These are phyloP conservation scores for Xylaria scruposa DNA, from an alignment of 495 filamentous ascomycete genomes.

Conservation along the genomic window DNA sequence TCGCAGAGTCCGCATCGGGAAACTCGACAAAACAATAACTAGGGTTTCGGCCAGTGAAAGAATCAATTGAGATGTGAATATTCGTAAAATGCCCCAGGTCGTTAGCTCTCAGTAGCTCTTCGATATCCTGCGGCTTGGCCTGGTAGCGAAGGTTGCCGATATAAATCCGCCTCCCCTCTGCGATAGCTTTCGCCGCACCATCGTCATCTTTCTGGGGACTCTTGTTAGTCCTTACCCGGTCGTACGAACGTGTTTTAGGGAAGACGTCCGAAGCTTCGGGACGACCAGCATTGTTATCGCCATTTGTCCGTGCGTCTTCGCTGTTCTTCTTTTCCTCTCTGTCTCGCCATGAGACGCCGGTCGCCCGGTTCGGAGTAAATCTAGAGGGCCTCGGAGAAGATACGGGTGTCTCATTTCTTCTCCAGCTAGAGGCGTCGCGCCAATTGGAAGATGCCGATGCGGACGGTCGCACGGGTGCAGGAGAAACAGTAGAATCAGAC, in stretches of 20 bases:
- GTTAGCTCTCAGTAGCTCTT: constrained; percentile 58
- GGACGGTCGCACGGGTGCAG: constrained; percentile 9
- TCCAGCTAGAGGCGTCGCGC: constrained; percentile 28
- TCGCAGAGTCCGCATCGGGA: constrained; percentile 59
- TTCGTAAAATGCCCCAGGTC: constrained; percentile 56
- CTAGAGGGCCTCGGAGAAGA: constrained; percentile 15
- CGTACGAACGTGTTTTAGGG: constrained; percentile 25
- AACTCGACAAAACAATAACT: constrained; percentile 78
- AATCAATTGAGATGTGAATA: constrained; percentile 72
- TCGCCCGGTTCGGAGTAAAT: constrained; percentile 10
- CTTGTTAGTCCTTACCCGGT: constrained; percentile 28
- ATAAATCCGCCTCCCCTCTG: constrained; percentile 64
- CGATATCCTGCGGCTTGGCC: constrained; percentile 66
- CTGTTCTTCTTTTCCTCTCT: constrained; percentile 7
- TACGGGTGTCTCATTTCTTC: constrained; percentile 13
- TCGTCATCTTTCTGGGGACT: constrained; percentile 31
- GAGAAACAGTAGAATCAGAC: constrained; percentile 18
- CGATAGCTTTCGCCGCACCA: constrained; percentile 46
- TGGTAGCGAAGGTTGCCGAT: constrained; percentile 73
- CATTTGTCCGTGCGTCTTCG: constrained; percentile 3
- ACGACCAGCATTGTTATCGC: constrained; percentile 7
- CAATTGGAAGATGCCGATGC: constrained; percentile 13
- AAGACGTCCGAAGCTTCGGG: constrained; percentile 2
- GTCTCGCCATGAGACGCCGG: constrained; percentile 24
- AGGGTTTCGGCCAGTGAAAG: constrained; percentile 70